Evolutionary conservation across 345 rosid species (phyloP).

Genomic region (Limnanthes douglasii): DNA sequence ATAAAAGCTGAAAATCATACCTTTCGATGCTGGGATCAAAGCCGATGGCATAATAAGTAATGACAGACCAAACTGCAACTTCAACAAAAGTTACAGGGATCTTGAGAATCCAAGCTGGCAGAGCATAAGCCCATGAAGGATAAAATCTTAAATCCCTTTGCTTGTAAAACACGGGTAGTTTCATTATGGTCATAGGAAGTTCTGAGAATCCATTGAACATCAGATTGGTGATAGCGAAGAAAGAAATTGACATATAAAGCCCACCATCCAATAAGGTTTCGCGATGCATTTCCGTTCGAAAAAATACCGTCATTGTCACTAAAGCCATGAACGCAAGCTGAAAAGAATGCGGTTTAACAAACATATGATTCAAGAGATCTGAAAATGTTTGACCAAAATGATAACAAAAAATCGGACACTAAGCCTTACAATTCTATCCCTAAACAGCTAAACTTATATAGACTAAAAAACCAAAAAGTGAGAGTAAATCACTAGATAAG

Average conservation of each 20-base stretch:
- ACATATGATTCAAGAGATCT: slow-evolving; percentile 9
- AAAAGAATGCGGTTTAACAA: slow-evolving; percentile 6
- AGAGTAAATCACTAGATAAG: slow-evolving; percentile 1
- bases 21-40: slow-evolving; percentile 61
- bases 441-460: too few relatives aligned
- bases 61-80: slow-evolving; percentile 50
- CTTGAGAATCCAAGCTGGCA: slow-evolving; percentile 75
- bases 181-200: slow-evolving; percentile 54
- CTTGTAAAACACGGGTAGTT: slow-evolving; percentile 86
- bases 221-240: slow-evolving; percentile 28
- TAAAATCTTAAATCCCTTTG: slow-evolving; percentile 73
- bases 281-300: slow-evolving; percentile 60
- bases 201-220: slow-evolving; percentile 82
- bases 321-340: slow-evolving; percentile 46
- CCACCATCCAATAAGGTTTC: slow-evolving; percentile 47
- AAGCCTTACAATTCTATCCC: too few relatives aligned
- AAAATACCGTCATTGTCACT: slow-evolving; percentile 44
- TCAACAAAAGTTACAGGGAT: slow-evolving; percentile 54
- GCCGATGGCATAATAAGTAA: too few relatives aligned
- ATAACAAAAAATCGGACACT: background rate
- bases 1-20: too few relatives aligned
- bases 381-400: too few relatives aligned
- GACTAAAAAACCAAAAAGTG: slow-evolving; percentile 3
- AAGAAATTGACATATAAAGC: slow-evolving; percentile 51
- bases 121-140: slow-evolving; percentile 84